Percentiles rank a stretch among this genome's conserved stretches.
phyloP scores from a whole-genome alignment of 352 stramenopile genomes.

The Globisporangium rhizosaccharum region DNA sequence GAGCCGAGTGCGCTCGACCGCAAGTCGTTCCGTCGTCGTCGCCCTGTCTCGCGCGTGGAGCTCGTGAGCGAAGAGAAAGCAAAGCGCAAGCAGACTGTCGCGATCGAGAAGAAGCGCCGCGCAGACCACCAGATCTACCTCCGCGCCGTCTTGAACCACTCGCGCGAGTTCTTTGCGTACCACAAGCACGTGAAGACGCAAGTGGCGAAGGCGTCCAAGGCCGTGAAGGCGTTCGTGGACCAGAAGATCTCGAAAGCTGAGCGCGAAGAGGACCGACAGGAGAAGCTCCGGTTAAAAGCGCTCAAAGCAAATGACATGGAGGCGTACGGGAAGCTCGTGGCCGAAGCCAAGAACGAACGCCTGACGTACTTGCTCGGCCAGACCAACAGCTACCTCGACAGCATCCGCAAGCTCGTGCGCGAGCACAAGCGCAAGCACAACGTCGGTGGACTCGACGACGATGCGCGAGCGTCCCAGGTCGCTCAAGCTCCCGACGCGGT shows the following conservation, averaged over 20 bases:
- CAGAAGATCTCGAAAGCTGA: constrained; percentile 72
- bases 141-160: constrained; percentile 78
- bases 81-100: constrained; percentile 77
- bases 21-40: constrained; percentile 68
- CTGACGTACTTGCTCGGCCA: constrained; percentile 95
- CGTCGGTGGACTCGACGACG: constrained; percentile 24
- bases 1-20: constrained; percentile 63
- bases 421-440: constrained; percentile 86
- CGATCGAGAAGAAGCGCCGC: constrained; percentile 77
- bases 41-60: constrained; percentile 53
- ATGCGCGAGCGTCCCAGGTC: not conserved
- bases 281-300: constrained; percentile 86
- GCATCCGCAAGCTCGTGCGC: constrained; percentile 91
- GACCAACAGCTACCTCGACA: constrained; percentile 95
- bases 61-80: constrained; percentile 68
- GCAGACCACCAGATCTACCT: constrained; percentile 76
- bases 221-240: constrained; percentile 73
- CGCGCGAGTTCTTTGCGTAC: constrained; percentile 81
- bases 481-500: constrained; percentile 3
- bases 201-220: constrained; percentile 58
- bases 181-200: constrained; percentile 83
- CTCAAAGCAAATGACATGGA: constrained; percentile 97
- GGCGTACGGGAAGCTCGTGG: constrained; percentile 94
- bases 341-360: constrained; percentile 97
- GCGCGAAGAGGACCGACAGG: constrained; percentile 82